These are phyloP conservation scores for Trametes maxima DNA, from an alignment of 768 basidiomycete genomes.

Conservation along the genomic window DNA sequence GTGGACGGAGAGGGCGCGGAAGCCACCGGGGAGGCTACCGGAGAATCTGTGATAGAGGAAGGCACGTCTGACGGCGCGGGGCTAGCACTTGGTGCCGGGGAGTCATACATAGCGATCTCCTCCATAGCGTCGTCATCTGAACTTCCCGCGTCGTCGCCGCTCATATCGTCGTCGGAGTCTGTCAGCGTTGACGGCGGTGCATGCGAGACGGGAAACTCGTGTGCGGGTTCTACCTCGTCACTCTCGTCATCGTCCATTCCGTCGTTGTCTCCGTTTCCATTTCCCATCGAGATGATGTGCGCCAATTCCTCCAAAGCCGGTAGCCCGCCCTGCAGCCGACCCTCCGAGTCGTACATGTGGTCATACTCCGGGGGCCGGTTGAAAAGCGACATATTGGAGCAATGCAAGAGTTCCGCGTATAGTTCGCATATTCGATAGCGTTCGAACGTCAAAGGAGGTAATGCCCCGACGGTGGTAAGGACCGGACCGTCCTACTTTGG, in stretches of 20 bases:
- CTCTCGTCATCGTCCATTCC: slow-evolving; percentile 59
- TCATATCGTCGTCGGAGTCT: slow-evolving; percentile 83
- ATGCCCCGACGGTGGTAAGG: slow-evolving; percentile 70
- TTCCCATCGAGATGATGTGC: slow-evolving; percentile 72
- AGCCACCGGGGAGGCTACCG: slow-evolving; percentile 4
- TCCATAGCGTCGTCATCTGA: slow-evolving; percentile 84
- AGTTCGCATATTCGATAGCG: slow-evolving; percentile 96
- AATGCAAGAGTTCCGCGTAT: slow-evolving; percentile 95
- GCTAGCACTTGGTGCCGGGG: slow-evolving; percentile 5
- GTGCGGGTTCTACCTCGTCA: slow-evolving; percentile 64
- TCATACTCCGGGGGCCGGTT: slow-evolving; percentile 76
- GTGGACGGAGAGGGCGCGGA: slow-evolving; percentile 24
- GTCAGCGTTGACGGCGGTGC: slow-evolving; percentile 49
- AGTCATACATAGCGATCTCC: slow-evolving; percentile 76
- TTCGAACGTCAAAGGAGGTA: slow-evolving; percentile 88
- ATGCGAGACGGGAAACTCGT: slow-evolving; percentile 68
- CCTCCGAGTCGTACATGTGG: slow-evolving; percentile 77
- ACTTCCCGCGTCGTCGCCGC: slow-evolving; percentile 66
- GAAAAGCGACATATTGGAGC: slow-evolving; percentile 96
- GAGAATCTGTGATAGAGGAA: slow-evolving; percentile 2
- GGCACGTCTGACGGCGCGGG: slow-evolving; percentile 11
- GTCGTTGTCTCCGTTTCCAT: slow-evolving; percentile 57
- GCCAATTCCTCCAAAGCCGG: slow-evolving; percentile 85
- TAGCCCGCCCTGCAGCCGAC: slow-evolving; percentile 86
- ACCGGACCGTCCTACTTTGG: slow-evolving; percentile 62